A percentile compares a stretch with the other conserved stretches of the same genome.
phyloP scores from a whole-genome alignment of 352 stramenopile genomes.

The Globisporangium iwayamae region DNA sequence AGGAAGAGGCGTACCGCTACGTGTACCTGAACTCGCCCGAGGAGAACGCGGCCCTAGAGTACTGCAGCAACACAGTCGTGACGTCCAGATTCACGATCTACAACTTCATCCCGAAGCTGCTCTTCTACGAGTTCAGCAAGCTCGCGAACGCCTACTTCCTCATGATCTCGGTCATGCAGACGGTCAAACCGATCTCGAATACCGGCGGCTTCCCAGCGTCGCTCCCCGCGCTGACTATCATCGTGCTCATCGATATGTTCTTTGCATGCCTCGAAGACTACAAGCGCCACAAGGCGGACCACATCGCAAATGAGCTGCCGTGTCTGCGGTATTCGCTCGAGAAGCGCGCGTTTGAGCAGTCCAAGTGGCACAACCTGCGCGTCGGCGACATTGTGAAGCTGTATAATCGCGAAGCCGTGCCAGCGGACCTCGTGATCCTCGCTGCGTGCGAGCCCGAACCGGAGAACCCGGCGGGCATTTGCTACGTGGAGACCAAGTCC shows the following conservation, averaged over 20 bases:
- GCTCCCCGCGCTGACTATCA: conserved; percentile 88
- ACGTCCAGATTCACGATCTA: conserved; percentile 90
- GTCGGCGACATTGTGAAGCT: conserved; percentile 92
- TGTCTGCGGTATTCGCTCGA: conserved; percentile 42
- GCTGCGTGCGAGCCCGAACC: conserved; percentile 72
- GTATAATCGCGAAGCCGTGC: conserved; percentile 80
- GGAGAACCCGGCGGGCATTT: conserved; percentile 68
- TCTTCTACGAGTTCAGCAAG: conserved; percentile 90
- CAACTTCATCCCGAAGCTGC: conserved; percentile 89
- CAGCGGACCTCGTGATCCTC: conserved; percentile 87
- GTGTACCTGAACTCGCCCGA: conserved; percentile 69
- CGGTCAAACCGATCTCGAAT: conserved; percentile 90
- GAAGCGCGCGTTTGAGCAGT: conserved; percentile 45
- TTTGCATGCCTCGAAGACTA: conserved; percentile 91
- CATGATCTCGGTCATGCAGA: conserved; percentile 90
- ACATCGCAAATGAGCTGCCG: conserved; percentile 76
- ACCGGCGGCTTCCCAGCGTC: conserved; percentile 89
- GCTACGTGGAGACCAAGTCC: conserved; percentile 91
- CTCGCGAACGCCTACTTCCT: conserved; percentile 94
- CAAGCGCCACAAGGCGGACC: conserved; percentile 86
- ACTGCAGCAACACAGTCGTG: conserved; percentile 78
- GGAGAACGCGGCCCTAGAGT: conserved; percentile 53
- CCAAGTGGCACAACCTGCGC: conserved; percentile 73
- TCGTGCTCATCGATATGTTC: conserved; percentile 92
- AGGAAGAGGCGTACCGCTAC: conserved; percentile 53